A percentile compares a stretch with the other conserved stretches of the same genome.
Conservation (phyloP, 2,329 filamentous ascomycete species). For the Piedraia hortae region DNA sequence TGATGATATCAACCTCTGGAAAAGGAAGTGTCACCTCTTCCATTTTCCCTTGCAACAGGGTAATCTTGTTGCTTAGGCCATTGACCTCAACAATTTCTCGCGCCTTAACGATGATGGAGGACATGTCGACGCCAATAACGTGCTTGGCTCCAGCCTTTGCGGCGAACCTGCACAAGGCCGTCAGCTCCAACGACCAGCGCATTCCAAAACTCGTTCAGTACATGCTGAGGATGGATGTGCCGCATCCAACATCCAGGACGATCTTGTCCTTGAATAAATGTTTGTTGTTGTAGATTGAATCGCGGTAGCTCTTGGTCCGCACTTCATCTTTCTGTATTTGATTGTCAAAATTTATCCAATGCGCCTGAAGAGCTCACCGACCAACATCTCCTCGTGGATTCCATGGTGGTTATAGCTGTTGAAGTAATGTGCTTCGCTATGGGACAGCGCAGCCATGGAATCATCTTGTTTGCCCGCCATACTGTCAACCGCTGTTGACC, state of each 20-base stretch:
- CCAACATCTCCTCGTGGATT: constrained; percentile 96
- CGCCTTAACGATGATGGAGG: constrained; percentile 96
- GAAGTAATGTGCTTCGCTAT: constrained; percentile 97
- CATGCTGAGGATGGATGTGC: constrained; percentile 96
- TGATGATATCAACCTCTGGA: constrained; percentile 95
- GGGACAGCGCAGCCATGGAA: constrained; percentile 41
- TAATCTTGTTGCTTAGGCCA: constrained; percentile 86
- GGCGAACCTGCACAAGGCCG: constrained; percentile 44
- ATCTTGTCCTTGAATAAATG: constrained; percentile 81
- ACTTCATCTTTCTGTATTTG: constrained; percentile 75
- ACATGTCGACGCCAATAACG: constrained; percentile 98
- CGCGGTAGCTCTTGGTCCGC: constrained; percentile 85
- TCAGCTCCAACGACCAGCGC: not conserved
- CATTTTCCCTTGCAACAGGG: constrained; percentile 97
- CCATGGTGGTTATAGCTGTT: constrained; percentile 99
- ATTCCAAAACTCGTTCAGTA: constrained; percentile 18
- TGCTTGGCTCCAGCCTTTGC: constrained; percentile 91
- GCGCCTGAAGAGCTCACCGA: constrained; percentile 15
- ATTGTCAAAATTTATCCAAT: constrained; percentile 15
- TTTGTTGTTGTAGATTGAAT: constrained; percentile 89
- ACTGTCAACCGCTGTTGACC: too few relatives aligned
- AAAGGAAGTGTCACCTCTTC: constrained; percentile 87
- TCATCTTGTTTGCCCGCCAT: too few relatives aligned
- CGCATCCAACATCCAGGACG: constrained; percentile 90
- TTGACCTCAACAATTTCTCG: constrained; percentile 81